Percentiles rank a stretch among this genome's conserved stretches.
phyloP scores from a whole-genome alignment of 2,329 filamentous ascomycete genomes.

The Calonectria pauciramosa region DNA sequence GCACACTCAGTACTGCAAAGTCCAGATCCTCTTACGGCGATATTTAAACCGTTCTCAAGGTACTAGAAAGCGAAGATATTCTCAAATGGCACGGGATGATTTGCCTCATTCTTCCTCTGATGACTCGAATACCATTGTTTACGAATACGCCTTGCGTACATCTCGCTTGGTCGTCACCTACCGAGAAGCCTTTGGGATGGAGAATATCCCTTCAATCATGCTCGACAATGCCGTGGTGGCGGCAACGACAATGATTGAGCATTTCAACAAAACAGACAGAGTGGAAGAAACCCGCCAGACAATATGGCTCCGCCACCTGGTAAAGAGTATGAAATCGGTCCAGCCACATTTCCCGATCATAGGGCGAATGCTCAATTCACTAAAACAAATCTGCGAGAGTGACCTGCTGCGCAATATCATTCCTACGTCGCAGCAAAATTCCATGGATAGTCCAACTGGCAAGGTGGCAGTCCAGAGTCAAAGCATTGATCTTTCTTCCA shows the following conservation, averaged over 20 bases:
- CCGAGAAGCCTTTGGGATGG: constrained; percentile 29
- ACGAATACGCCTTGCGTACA: constrained; percentile 26
- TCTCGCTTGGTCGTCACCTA: constrained; percentile 28
- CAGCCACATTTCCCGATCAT: constrained; percentile 28
- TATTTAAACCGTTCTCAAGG: background rate
- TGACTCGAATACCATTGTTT: background rate
- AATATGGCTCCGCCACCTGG: constrained; percentile 25
- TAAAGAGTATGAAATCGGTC: constrained; percentile 24
- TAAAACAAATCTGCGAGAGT: constrained; percentile 9
- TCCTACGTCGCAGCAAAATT: background rate
- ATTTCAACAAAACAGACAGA: background rate
- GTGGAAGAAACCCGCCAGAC: background rate
- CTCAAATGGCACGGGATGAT: background rate
- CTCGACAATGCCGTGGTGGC: constrained; percentile 29
- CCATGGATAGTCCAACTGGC: background rate
- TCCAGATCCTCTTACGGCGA: constrained; percentile 26
- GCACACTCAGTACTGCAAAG: constrained; percentile 29
- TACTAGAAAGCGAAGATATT: constrained; percentile 12
- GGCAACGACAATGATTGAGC: constrained; percentile 20
- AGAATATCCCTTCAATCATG: constrained; percentile 32
- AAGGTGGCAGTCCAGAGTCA: background rate
- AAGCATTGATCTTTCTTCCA: background rate
- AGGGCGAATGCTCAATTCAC: constrained; percentile 27
- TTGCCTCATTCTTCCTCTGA: background rate
- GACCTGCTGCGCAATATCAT: background rate